phyloP scores from a whole-genome alignment of 1,284 basidiomycete species.

The Sutorius eximius region DNA sequence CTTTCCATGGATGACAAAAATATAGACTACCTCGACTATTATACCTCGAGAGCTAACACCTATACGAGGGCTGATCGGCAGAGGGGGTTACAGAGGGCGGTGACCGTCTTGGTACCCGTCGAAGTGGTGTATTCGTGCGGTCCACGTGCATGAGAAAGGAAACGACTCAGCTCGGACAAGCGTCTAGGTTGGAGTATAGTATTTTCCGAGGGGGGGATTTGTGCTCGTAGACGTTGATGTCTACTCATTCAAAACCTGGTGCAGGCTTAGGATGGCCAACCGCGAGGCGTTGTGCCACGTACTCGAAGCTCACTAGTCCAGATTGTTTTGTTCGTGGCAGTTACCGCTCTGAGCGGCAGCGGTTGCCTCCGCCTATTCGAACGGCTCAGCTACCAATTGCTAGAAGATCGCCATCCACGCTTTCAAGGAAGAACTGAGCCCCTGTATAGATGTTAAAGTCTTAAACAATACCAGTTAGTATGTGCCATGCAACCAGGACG shows the following conservation, averaged over 20 bases:
- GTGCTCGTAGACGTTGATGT: constrained; percentile 53
- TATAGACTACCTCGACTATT: not conserved
- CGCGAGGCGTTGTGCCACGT: not conserved
- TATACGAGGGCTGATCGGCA: not conserved
- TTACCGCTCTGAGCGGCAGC: constrained; percentile 51
- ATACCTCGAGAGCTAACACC: not conserved
- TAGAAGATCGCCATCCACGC: constrained; percentile 50
- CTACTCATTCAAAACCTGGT: constrained; percentile 79
- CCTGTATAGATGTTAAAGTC: constrained; percentile 70
- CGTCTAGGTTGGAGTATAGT: constrained; percentile 70
- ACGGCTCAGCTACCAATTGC: constrained; percentile 49
- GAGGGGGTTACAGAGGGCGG: not conserved
- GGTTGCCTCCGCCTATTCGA: constrained; percentile 54
- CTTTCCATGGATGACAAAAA: not conserved
- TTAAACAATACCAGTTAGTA: constrained; percentile 35
- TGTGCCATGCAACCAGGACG: not conserved
- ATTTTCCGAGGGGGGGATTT: constrained; percentile 51
- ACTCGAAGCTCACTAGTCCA: constrained; percentile 62
- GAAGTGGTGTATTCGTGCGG: not conserved
- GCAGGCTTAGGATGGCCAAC: constrained; percentile 49
- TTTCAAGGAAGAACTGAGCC: constrained; percentile 60
- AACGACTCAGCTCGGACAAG: constrained; percentile 36
- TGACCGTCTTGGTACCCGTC: not conserved
- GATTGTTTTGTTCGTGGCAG: constrained; percentile 77
- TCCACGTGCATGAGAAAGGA: not conserved